Conservation (phyloP, 2,329 filamentous ascomycete species). For the Fusarium sp. region DNA sequence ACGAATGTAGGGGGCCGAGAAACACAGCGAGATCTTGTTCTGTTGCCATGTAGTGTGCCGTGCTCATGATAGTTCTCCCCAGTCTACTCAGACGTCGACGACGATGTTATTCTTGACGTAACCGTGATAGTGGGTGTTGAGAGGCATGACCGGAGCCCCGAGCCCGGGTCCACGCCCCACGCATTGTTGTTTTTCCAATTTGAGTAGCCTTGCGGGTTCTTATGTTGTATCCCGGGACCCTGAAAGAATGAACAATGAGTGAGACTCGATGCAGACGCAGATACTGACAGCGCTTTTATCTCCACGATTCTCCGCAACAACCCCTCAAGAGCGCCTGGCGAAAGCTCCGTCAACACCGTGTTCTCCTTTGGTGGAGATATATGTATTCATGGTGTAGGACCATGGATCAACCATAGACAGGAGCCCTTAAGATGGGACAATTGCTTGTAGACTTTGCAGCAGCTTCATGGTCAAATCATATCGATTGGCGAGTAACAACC, state of each 20-base stretch:
- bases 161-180: conserved; percentile 32
- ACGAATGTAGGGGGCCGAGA: conserved; percentile 11
- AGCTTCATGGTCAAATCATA: conserved; percentile 16
- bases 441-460: conserved; percentile 14
- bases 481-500: conserved; percentile 21
- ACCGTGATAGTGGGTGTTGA: conserved; percentile 2
- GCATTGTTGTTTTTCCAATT: conserved; percentile 16
- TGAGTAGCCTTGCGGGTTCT: conserved; percentile 23
- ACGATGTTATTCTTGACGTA: neutral
- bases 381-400: neutral
- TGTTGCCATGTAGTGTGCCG: neutral
- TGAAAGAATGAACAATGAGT: conserved; percentile 24
- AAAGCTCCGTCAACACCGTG: conserved; percentile 8
- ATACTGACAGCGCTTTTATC: conserved; percentile 8
- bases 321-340: conserved; percentile 7
- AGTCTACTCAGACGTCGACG: conserved; percentile 3
- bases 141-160: conserved; percentile 20
- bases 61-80: neutral
- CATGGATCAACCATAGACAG: conserved; percentile 16
- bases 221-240: conserved; percentile 34
- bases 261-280: conserved; percentile 21
- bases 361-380: conserved; percentile 7
- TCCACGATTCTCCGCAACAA: conserved; percentile 28
- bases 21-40: conserved; percentile 19
- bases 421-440: neutral